A percentile compares a stretch with the other conserved stretches of the same genome.
These are phyloP conservation scores for Fusarium praegraminearum DNA, from an alignment of 2,329 filamentous ascomycete genomes.

Conservation along the genomic window DNA sequence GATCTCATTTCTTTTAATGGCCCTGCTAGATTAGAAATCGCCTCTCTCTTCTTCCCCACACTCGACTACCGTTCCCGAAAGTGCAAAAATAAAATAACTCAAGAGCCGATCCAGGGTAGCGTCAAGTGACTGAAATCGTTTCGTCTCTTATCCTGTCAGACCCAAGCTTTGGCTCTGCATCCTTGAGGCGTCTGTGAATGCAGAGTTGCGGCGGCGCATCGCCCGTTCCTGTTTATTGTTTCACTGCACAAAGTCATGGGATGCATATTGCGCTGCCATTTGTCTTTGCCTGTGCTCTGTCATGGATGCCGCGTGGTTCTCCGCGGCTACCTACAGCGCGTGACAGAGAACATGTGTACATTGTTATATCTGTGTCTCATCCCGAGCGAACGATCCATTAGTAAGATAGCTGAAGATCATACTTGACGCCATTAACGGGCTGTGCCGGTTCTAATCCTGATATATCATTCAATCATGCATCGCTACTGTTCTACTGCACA, in stretches of 20 bases:
- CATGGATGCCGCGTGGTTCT: conserved; percentile 19
- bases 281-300: not conserved
- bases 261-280: not conserved
- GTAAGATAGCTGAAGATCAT: not conserved
- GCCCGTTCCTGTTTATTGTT: conserved; percentile 9
- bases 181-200: not conserved
- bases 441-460: not conserved
- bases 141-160: not conserved
- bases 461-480: conserved; percentile 15
- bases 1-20: conserved; percentile 16
- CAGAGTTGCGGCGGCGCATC: not conserved
- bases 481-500: conserved; percentile 8
- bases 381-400: not conserved
- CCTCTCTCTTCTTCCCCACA: conserved; percentile 4
- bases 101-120: not conserved
- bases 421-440: not conserved
- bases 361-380: not conserved
- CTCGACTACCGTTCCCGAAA: not conserved
- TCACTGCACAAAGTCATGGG: not conserved
- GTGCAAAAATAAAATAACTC: not conserved
- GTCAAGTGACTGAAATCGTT: not conserved
- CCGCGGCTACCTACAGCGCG: conserved; percentile 1
- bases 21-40: conserved; percentile 4
- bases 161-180: not conserved
- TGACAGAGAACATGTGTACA: conserved; percentile 3